Conservation (phyloP, 208 protist genomes). For the Acanthamoeba lenticulata region DNA sequence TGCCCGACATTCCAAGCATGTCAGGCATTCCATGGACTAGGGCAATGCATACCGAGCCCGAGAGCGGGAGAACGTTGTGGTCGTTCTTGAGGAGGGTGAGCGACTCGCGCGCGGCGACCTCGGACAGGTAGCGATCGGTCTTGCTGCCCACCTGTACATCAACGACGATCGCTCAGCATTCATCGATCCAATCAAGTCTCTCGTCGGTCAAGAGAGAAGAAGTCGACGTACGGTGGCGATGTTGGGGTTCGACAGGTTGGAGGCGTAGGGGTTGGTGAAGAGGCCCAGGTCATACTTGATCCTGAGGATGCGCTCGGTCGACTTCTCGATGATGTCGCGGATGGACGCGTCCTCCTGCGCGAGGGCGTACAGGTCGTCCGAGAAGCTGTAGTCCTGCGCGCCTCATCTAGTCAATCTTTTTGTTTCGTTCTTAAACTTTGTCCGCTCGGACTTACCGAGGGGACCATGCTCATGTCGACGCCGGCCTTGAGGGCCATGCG, state of each 20-base stretch:
- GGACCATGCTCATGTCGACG: constrained; percentile 80
- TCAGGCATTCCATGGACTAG: no score
- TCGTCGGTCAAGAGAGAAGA: not conserved
- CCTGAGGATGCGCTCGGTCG: constrained; percentile 68
- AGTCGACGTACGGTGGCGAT: constrained; percentile 3
- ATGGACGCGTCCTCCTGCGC: not conserved
- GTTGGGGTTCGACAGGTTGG: constrained; percentile 67
- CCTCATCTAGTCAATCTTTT: no score
- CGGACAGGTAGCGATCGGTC: not conserved
- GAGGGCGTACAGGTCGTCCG: constrained; percentile 5
- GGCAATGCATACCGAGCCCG: not conserved
- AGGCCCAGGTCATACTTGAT: constrained; percentile 73
- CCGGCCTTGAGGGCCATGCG: constrained; percentile 72
- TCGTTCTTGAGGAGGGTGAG: constrained; percentile 35
- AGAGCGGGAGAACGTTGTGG: not conserved
- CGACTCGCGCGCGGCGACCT: not conserved
- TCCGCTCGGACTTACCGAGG: constrained; percentile 52
- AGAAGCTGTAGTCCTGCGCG: constrained; percentile 54
- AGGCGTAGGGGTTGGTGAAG: constrained; percentile 70
- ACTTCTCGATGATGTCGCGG: not conserved
- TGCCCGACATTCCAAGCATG: no score
- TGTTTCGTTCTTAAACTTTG: no score
- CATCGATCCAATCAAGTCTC: no score
- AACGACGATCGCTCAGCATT: not conserved
- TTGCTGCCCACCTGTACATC: constrained; percentile 29